Conservation (phyloP, 1,284 basidiomycete species). For the Porogramme epimiltina region DNA sequence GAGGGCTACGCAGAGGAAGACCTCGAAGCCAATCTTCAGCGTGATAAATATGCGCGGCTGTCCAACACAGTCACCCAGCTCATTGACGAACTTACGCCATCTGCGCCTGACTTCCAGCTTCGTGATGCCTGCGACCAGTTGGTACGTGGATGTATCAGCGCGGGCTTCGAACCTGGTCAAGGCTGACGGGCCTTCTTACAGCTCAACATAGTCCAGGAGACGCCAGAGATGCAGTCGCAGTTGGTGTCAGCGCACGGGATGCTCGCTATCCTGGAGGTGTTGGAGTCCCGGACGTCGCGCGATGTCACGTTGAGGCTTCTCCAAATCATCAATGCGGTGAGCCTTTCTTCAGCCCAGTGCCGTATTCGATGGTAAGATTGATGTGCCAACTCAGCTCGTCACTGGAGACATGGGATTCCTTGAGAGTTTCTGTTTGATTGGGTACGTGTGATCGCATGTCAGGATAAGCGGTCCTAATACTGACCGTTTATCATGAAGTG, state of each 20-base stretch:
- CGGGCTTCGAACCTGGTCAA: not conserved
- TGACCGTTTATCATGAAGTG: conserved; percentile 43
- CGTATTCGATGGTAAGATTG: not conserved
- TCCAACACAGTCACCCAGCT: conserved; percentile 81
- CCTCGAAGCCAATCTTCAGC: conserved; percentile 84
- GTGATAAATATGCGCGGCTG: conserved; percentile 89
- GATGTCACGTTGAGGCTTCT: conserved; percentile 86
- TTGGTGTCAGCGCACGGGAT: conserved; percentile 93
- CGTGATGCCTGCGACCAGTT: conserved; percentile 87
- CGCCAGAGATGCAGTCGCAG: conserved; percentile 88
- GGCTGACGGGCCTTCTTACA: conserved; percentile 31
- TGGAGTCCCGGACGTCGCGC: conserved; percentile 82
- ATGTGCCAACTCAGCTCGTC: conserved; percentile 84
- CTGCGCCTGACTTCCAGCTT: conserved; percentile 78
- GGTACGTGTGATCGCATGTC: conserved; percentile 49
- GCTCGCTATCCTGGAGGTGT: conserved; percentile 89
- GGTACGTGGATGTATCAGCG: conserved; percentile 52
- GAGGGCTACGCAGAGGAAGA: conserved; percentile 89
- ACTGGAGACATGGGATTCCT: conserved; percentile 83
- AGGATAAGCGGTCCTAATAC: not conserved
- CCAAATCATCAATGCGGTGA: conserved; percentile 87
- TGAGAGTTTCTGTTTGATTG: conserved; percentile 95
- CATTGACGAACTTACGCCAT: conserved; percentile 84
- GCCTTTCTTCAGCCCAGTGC: conserved; percentile 25
- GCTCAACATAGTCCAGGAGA: conserved; percentile 79